Base-by-base conservation (phyloP, 2,329 filamentous ascomycete species). In the Arthrinium phaeospermum region DNA sequence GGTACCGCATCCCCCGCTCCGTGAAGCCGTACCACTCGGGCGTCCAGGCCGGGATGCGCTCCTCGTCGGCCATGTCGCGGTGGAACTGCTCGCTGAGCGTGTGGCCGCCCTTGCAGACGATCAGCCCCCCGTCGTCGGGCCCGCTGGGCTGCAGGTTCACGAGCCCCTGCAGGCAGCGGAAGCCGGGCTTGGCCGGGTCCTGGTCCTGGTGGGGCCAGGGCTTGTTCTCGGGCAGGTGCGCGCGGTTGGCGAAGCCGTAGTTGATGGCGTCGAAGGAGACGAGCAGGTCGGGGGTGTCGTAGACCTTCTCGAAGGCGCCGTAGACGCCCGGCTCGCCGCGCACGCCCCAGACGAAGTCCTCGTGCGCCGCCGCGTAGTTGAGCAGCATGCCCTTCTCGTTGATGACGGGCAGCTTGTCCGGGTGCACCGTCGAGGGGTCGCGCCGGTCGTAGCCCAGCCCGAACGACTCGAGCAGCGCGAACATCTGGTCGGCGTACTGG, bases 111-210 rank as follows among this genome's bases (percentile, higher is more conserved):
- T 74, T 76, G 75, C 78, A 82, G 7, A 83, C 80, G 44, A 81
- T 78, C 3, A 82, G 75, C 1, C 81, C 81, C 2, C 81, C 81
- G 24, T 82, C 81, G 12, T 81, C 76, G n/a, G 78, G 77, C 3
- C 81, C 81, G 57, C 78, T 81, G 27, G 80, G 81, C 44, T 74
- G 77, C 7, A 82, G 76, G 76, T 88, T 88, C 1, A 88, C 84
- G 0, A 88, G 80, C 5, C 87, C 87, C 73, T 88, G 86, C 2
- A 86, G 79, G 74, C 86, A 89, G 2, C 85, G 82, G 76, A 89
- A 86, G 0, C 86, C 87, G 16, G 80, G 81, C 74, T 81, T 82
- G 8, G 78, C 78, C 0, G 82, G 85, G 70, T 85, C 82, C 73
- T 86, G 84, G 71, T 86, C 85, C 64, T 85, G 83, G 74, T 86